Evolutionary conservation across 768 basidiomycete species (phyloP).

Genomic region (Amanita jacksonii): DNA sequence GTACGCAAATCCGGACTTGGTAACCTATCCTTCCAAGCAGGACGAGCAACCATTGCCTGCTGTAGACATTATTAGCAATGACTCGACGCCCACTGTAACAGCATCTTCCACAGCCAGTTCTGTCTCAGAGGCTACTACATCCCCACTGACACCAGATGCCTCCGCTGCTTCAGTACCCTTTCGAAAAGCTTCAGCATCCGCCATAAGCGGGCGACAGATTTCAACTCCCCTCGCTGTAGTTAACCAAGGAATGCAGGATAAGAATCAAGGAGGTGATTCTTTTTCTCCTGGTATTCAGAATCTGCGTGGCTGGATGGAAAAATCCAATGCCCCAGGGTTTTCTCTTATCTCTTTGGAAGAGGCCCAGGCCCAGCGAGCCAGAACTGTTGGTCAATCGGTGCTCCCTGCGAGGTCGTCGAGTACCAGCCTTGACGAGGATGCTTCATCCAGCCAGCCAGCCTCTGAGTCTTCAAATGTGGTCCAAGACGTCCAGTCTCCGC

Average conservation of each 20-base stretch:
- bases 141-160: conserved; percentile 27
- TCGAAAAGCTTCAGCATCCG: conserved; percentile 22
- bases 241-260: conserved; percentile 19
- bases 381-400: conserved; percentile 34
- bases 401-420: conserved; percentile 18
- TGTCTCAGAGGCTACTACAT: conserved; percentile 21
- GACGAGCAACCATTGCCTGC: conserved; percentile 19
- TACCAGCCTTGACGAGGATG: conserved; percentile 16
- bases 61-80: conserved; percentile 31
- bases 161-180: conserved; percentile 20
- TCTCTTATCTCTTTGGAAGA: conserved; percentile 70
- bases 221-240: conserved; percentile 43
- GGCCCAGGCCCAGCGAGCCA: conserved; percentile 62
- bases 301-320: conserved; percentile 45
- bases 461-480: conserved; percentile 19
- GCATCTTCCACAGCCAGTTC: conserved; percentile 24
- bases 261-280: conserved; percentile 16
- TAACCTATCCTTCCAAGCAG: conserved; percentile 27
- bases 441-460: conserved; percentile 24
- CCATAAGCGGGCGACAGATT: conserved; percentile 42
- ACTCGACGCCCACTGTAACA: conserved; percentile 45
- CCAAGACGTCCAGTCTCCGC: conserved; percentile 8
- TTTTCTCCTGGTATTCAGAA: conserved; percentile 16
- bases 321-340: conserved; percentile 38
- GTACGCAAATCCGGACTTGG: conserved; percentile 73